Conservation (phyloP, 257 asterid genomes). For the Solanum peruvianum region DNA sequence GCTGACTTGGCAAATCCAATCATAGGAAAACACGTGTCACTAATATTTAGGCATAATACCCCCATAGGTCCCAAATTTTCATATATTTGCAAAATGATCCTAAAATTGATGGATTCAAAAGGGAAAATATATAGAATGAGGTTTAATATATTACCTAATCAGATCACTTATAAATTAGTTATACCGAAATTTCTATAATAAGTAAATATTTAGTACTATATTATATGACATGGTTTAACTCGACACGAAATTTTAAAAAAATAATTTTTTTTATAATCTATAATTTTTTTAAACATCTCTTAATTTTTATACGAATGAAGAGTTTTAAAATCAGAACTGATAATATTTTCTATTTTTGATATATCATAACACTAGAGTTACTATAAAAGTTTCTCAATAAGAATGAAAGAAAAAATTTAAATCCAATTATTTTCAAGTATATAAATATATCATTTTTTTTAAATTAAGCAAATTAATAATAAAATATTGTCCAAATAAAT, state of each 20-base stretch:
- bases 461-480: background rate
- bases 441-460: too few relatives aligned
- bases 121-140: slow-evolving; percentile 33
- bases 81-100: background rate
- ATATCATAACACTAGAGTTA: background rate
- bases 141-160: slow-evolving; percentile 10
- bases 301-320: background rate
- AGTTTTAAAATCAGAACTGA: background rate
- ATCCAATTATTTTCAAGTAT: background rate
- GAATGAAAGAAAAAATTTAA: background rate
- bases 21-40: slow-evolving; percentile 46
- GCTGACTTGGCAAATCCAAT: slow-evolving; percentile 40
- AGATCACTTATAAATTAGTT: background rate
- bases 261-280: background rate
- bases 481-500: background rate
- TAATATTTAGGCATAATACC: slow-evolving; percentile 12
- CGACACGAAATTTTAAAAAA: background rate
- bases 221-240: background rate
- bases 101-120: slow-evolving; percentile 46
- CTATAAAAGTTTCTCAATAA: background rate
- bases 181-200: background rate
- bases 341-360: background rate
- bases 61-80: slow-evolving; percentile 10
- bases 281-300: background rate
- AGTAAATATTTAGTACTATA: background rate